A percentile compares a stretch with the other conserved stretches of the same genome.
Conservation (phyloP, 352 stramenopile genomes). For the Phytophthora citrophthora region DNA sequence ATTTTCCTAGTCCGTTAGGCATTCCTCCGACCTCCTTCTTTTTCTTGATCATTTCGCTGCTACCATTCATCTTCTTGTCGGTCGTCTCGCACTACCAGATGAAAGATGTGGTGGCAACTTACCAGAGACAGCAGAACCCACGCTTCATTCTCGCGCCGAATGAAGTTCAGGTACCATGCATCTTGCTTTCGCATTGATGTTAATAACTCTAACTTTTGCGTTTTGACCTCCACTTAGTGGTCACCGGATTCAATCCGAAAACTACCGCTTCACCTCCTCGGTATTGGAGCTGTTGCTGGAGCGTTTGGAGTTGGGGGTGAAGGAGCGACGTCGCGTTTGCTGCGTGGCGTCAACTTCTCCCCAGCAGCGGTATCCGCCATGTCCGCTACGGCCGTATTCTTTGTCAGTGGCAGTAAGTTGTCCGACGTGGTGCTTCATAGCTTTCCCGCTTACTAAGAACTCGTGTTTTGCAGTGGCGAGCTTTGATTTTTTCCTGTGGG, state of each 20-base stretch:
- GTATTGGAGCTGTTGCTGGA: slow-evolving; percentile 90
- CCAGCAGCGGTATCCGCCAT: slow-evolving; percentile 77
- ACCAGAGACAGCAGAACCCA: slow-evolving; percentile 43
- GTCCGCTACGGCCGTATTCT: slow-evolving; percentile 54
- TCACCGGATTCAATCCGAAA: slow-evolving; percentile 56
- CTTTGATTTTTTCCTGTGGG: slow-evolving; percentile 53
- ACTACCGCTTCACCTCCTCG: slow-evolving; percentile 83
- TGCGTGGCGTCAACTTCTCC: slow-evolving; percentile 90
- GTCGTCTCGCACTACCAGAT: slow-evolving; percentile 73
- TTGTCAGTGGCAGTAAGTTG: slow-evolving; percentile 47
- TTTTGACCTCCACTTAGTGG: slow-evolving; percentile 21
- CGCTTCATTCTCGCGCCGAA: slow-evolving; percentile 49
- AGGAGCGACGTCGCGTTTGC: slow-evolving; percentile 90
- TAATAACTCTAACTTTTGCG: too few species aligned
- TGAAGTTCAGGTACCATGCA: slow-evolving; percentile 54
- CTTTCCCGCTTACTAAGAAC: not conserved
- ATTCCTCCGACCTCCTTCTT: slow-evolving; percentile 85
- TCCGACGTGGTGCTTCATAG: not conserved
- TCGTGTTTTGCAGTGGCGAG: slow-evolving; percentile 35
- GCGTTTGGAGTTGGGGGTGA: slow-evolving; percentile 93
- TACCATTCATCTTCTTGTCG: slow-evolving; percentile 70
- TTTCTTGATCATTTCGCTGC: slow-evolving; percentile 77
- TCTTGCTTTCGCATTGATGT: slow-evolving; percentile 3
- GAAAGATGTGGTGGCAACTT: slow-evolving; percentile 43
- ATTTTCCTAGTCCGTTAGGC: slow-evolving; percentile 86